phyloP scores from a whole-genome alignment of 2,329 filamentous ascomycete genomes.

The Daldinia eschscholtzii region DNA sequence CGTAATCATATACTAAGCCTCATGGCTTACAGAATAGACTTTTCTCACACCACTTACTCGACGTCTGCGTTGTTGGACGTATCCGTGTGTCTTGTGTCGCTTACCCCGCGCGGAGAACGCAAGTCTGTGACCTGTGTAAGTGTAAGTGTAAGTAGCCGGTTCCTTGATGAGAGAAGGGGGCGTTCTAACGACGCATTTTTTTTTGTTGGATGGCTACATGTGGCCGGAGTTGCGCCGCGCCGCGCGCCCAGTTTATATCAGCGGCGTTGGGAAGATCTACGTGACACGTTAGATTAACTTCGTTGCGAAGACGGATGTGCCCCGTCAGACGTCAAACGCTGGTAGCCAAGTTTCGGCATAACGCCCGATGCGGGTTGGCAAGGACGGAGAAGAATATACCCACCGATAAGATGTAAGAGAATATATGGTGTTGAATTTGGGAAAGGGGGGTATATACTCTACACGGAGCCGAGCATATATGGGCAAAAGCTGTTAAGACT shows the following conservation, averaged over 20 bases:
- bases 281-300: conserved; percentile 34
- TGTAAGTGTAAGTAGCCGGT: conserved; percentile 16
- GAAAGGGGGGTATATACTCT: not conserved
- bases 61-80: not conserved
- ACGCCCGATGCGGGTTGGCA: not conserved
- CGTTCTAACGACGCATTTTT: not conserved
- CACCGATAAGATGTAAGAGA: conserved; percentile 3
- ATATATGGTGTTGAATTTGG: not conserved
- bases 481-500: not conserved
- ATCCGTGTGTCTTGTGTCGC: conserved; percentile 13
- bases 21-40: not conserved
- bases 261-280: conserved; percentile 18
- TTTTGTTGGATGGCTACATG: conserved; percentile 12
- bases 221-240: conserved; percentile 35
- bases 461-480: not conserved
- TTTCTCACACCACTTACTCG: not conserved
- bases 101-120: conserved; percentile 29
- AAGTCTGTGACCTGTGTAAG: conserved; percentile 4
- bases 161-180: conserved; percentile 10
- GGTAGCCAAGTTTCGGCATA: conserved; percentile 11
- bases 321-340: not conserved
- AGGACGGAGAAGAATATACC: not conserved
- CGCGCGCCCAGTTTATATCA: not conserved
- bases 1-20: conserved; percentile 11
- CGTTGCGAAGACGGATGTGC: conserved; percentile 17